Percentiles rank a stretch among this genome's conserved stretches.
Conservation (phyloP, 1,284 basidiomycete species). For the Ganoderma meredithae region DNA sequence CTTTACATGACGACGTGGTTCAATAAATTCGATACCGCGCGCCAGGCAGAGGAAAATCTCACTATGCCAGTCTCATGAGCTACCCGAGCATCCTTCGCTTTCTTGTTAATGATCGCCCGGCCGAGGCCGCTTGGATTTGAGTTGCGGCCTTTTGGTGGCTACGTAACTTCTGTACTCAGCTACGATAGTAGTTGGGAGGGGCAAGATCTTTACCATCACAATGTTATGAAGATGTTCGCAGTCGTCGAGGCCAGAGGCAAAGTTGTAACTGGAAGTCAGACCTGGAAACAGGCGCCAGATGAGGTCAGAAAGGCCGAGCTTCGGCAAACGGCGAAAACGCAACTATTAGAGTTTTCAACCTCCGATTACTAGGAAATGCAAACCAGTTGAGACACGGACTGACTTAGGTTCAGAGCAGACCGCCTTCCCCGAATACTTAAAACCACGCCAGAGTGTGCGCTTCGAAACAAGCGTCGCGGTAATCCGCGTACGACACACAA, state of each 20-base stretch:
- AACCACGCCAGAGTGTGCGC: no score
- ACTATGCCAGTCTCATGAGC: conserved; percentile 80
- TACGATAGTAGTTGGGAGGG: not conserved
- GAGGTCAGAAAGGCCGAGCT: conserved; percentile 18
- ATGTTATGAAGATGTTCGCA: not conserved
- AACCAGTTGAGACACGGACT: no score
- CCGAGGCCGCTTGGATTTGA: conserved; percentile 83
- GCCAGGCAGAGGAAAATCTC: conserved; percentile 38
- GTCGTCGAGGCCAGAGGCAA: not conserved
- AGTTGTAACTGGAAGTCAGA: not conserved
- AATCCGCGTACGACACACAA: no score
- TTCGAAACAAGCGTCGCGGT: no score
- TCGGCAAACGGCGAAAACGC: conserved; percentile 20
- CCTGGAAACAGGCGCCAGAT: conserved; percentile 6
- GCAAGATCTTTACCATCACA: not conserved
- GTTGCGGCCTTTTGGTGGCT: conserved; percentile 57
- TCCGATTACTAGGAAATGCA: no score
- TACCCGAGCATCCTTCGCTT: conserved; percentile 81
- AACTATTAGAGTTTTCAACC: no score
- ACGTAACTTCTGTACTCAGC: not conserved
- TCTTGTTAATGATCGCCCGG: conserved; percentile 90
- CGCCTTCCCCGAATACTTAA: no score
- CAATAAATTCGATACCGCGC: conserved; percentile 1
- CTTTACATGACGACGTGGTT: conserved; percentile 46
- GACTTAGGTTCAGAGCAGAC: no score